Base-by-base conservation (phyloP, 2,329 filamentous ascomycete species). In the Dendrostoma leiphaemia region DNA sequence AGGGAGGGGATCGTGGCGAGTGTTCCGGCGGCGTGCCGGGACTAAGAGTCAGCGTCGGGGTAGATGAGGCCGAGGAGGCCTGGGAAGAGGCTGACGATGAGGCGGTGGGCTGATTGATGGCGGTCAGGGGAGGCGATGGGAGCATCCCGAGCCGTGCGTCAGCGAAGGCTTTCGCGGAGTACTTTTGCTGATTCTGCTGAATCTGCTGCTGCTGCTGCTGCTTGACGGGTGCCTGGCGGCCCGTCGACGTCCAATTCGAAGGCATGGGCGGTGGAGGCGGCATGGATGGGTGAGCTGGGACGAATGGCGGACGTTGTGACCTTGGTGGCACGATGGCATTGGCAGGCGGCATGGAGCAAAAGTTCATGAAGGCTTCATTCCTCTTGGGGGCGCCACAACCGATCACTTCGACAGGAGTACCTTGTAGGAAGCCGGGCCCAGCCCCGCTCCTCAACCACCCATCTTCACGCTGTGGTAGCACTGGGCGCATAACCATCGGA, bases 41-140 rank as follows among this genome's bases (percentile, higher is more conserved):
- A 21, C 34, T 38, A 10, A 12, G 15, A 3, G n/a, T 37, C 35
- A 48, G 26, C 1, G 48, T 47, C n/a, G 52, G 44, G 21, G 48
- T 48, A 38, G 52, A 49, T 4, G 52, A 55, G 7, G 23, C 23
- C 4, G 51, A 21, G n/a, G 50, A 37, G 6, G 31, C 24, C 13
- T 9, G 7, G 1, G 50, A 48, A 4, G 46, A n/a, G 32, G 28
- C 23, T 2, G 32, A 26, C 1, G 46, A 37, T 3, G 38, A 34
- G 17, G 32, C 44, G 9, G 24, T 6, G 3, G 29, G 32, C 9
- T 24, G 37, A 6, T 17, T 13, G 29, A 3, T 24, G 24, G 24
- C 13, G 9, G 9, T 15, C 5, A 19, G 28, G 48, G 37, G 29
- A 12, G 4, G 10, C 3, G 38, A 24, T 32, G 26, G 3, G 24